These are phyloP conservation scores for Coemansia sp. DNA, from an alignment of 192 early-diverging fungal species.

Conservation along the genomic window DNA sequence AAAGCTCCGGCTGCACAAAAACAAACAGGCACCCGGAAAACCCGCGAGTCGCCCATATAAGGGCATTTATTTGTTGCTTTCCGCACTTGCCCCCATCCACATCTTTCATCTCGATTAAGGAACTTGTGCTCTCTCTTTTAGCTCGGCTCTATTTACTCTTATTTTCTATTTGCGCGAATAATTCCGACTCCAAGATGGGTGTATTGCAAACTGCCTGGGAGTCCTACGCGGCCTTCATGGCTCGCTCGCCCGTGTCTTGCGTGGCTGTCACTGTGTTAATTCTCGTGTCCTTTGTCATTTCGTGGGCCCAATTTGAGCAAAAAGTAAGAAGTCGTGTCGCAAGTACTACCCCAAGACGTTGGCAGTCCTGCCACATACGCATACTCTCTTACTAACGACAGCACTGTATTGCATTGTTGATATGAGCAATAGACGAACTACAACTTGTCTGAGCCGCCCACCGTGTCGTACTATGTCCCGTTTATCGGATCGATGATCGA, in stretches of 20 bases:
- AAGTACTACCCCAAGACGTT: neutral
- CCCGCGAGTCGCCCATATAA: slow-evolving; percentile 9
- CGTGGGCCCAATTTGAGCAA: slow-evolving; percentile 58
- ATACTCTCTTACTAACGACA: neutral
- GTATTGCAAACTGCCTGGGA: slow-evolving; percentile 34
- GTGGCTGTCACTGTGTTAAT: slow-evolving; percentile 25
- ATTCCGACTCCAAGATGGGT: slow-evolving; percentile 22
- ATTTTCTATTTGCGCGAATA: neutral
- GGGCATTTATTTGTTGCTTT: neutral
- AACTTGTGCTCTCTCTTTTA: slow-evolving; percentile 4
- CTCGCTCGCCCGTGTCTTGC: slow-evolving; percentile 39
- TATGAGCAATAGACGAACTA: slow-evolving; percentile 6
- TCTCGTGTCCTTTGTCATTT: slow-evolving; percentile 30
- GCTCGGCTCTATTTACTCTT: slow-evolving; percentile 1
- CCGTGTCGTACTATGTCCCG: slow-evolving; percentile 79
- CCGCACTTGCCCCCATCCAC: neutral
- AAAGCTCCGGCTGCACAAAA: neutral
- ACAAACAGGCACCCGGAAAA: neutral
- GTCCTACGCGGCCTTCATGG: slow-evolving; percentile 37
- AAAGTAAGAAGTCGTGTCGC: neutral
- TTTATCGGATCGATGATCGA: slow-evolving; percentile 85
- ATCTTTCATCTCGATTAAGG: neutral
- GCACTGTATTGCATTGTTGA: neutral
- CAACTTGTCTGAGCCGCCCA: slow-evolving; percentile 66
- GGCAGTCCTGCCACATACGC: neutral